phyloP scores from a whole-genome alignment of 306 rosid genomes.

The Notholithocarpus densiflorus region DNA sequence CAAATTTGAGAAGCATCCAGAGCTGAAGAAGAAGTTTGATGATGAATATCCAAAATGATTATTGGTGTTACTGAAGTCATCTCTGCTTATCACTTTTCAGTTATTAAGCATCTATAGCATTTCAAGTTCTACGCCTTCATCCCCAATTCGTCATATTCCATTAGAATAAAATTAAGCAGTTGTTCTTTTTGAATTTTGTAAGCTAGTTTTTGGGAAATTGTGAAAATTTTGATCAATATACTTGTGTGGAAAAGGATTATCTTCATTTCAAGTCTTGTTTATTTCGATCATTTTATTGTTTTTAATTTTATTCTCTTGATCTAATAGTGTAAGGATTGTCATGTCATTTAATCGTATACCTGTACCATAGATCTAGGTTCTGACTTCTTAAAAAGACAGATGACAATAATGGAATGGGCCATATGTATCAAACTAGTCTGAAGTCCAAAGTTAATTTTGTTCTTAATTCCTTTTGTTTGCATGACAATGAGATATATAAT shows the following conservation, averaged over 20 bases:
- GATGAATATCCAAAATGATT: slow-evolving; percentile 81
- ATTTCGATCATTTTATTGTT: too few relatives aligned
- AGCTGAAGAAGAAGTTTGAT: slow-evolving; percentile 84
- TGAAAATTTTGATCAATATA: neutral
- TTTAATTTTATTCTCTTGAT: too few relatives aligned
- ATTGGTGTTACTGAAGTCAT: slow-evolving; percentile 79
- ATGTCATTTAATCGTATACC: too few relatives aligned
- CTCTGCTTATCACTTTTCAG: neutral
- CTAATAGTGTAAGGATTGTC: too few relatives aligned
- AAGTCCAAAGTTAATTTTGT: neutral
- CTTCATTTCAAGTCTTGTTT: too few relatives aligned
- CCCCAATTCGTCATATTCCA: neutral
- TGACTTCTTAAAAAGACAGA: too few relatives aligned
- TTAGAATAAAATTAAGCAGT: neutral
- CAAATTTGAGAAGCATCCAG: slow-evolving; percentile 85
- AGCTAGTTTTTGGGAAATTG: neutral
- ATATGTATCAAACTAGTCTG: neutral
- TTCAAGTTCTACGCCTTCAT: too few relatives aligned
- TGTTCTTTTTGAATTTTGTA: neutral
- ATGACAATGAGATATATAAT: too few relatives aligned
- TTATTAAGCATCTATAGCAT: too few relatives aligned
- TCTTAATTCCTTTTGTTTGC: neutral
- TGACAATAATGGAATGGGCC: neutral
- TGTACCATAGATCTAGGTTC: too few relatives aligned
- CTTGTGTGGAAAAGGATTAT: too few relatives aligned